Percentiles rank a stretch among this genome's conserved stretches.
phyloP scores from a whole-genome alignment of 306 rosid genomes.

The Prinsepia uniflora region DNA sequence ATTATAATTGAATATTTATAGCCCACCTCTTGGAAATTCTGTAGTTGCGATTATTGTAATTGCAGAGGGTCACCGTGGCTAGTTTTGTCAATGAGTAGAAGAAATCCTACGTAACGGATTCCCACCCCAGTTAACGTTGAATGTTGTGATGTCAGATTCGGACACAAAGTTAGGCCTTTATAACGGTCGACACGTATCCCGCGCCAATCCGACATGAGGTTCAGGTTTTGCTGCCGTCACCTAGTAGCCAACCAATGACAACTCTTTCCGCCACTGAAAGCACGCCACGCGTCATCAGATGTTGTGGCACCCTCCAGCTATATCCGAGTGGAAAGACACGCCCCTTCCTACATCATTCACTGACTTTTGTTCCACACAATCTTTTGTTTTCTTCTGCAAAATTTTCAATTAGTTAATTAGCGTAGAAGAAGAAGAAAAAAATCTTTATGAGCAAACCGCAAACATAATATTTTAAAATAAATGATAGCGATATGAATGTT shows the following conservation, averaged over 20 bases:
- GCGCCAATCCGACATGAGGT: not conserved
- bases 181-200: slow-evolving; percentile 42
- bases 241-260: not conserved
- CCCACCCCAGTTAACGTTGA: not conserved
- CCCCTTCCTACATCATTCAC: not conserved
- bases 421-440: not conserved
- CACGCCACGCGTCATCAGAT: slow-evolving; percentile 7
- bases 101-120: not conserved
- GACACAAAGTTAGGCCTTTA: slow-evolving; percentile 29
- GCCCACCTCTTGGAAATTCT: no score
- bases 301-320: not conserved
- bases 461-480: no score
- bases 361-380: not conserved
- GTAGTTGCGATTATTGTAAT: not conserved
- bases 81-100: not conserved
- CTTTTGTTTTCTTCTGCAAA: not conserved
- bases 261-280: not conserved
- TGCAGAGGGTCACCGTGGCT: not conserved
- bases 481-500: no score
- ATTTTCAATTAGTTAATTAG: not conserved
- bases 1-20: no score
- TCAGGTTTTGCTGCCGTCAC: slow-evolving; percentile 16
- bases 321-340: not conserved
- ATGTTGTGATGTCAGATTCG: slow-evolving; percentile 24
- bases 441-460: no score